Evolutionary conservation across 129 eudicot species (phyloP).

Genomic region (Daucus carota): DNA sequence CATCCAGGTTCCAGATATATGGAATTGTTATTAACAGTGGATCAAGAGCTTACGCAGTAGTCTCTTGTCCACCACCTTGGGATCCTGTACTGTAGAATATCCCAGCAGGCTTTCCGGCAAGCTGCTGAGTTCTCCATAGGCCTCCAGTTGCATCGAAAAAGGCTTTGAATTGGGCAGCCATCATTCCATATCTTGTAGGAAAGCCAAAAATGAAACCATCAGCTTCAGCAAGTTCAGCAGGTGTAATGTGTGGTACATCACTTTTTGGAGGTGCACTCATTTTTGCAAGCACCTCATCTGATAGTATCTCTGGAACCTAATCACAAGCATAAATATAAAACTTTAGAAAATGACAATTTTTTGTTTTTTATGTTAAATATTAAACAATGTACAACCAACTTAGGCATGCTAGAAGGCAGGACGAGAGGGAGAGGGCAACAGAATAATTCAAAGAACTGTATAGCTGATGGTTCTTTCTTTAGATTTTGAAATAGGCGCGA

Average conservation of each 20-base stretch:
- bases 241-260: conserved; percentile 58
- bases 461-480: neutral
- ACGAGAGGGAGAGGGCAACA: neutral
- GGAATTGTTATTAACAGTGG: conserved; percentile 13
- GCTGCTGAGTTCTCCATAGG: conserved; percentile 83
- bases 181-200: conserved; percentile 92
- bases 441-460: neutral
- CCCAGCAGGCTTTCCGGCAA: conserved; percentile 95
- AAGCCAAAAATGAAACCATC: conserved; percentile 88
- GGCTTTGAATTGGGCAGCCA: conserved; percentile 85
- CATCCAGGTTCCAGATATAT: neutral
- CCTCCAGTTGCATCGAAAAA: conserved; percentile 84
- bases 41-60: conserved; percentile 54
- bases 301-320: conserved; percentile 70
- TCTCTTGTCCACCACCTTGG: conserved; percentile 93
- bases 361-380: neutral
- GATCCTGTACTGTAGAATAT: conserved; percentile 83
- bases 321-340: conserved; percentile 3
- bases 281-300: conserved; percentile 67
- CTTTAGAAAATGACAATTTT: too few relatives aligned
- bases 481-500: neutral
- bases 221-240: conserved; percentile 72
- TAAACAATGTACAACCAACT: neutral
- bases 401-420: neutral
- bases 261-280: conserved; percentile 90